Percentiles rank a stretch among this genome's conserved stretches.
Evolutionary conservation across 2,329 filamentous ascomycete species (phyloP).

Genomic region (Cladobotryum protrusum): DNA sequence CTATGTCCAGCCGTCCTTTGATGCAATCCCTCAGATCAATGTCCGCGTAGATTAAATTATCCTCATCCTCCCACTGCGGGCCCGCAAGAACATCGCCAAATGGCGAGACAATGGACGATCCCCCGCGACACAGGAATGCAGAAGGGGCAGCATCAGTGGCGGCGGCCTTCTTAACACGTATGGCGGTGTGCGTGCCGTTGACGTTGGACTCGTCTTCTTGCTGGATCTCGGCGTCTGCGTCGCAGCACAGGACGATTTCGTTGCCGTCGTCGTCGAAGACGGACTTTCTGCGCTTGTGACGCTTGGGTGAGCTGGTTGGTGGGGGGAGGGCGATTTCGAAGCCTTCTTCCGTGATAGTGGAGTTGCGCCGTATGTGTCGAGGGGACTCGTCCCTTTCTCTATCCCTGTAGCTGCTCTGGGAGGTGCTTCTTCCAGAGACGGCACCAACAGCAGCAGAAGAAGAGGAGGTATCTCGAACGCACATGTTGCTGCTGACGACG

Average conservation of each 20-base stretch:
- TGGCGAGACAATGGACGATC: constrained; percentile 75
- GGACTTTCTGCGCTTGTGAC: constrained; percentile 30
- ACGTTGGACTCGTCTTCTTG: not conserved
- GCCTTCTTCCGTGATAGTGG: no score
- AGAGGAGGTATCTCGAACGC: constrained; percentile 36
- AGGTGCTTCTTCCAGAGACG: not conserved
- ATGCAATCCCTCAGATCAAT: constrained; percentile 87
- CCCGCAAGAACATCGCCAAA: constrained; percentile 73
- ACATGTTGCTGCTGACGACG: constrained; percentile 82
- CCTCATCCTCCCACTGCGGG: constrained; percentile 75
- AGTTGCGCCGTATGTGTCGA: no score
- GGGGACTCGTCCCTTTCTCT: no score
- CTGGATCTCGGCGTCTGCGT: constrained; percentile 14
- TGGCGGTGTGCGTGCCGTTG: not conserved
- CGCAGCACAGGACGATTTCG: constrained; percentile 43
- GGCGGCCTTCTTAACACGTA: not conserved
- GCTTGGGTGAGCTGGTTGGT: not conserved
- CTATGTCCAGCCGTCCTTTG: constrained; percentile 72
- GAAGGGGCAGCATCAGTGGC: not conserved
- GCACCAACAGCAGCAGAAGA: not conserved
- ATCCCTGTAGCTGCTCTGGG: no score
- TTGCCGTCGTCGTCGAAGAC: constrained; percentile 49
- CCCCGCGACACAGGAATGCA: constrained; percentile 62
- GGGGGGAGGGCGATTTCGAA: no score
- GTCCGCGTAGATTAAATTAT: constrained; percentile 61